A percentile compares a stretch with the other conserved stretches of the same genome.
These are phyloP conservation scores for Pichia ethanolica DNA, from an alignment of 805 yeast genomes.

Conservation along the genomic window DNA sequence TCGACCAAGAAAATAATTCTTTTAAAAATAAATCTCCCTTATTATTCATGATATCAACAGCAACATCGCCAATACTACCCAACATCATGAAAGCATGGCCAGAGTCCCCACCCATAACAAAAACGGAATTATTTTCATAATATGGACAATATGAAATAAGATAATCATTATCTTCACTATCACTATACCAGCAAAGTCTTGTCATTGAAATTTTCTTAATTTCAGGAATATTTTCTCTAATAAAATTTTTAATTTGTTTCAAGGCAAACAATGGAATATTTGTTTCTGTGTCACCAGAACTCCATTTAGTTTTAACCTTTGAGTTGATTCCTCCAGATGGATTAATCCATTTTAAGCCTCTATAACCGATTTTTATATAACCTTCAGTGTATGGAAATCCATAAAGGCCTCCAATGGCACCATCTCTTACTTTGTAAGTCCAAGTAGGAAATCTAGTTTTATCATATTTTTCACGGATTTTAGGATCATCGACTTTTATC, in stretches of 20 bases:
- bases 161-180: slow-evolving; percentile 29
- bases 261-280: slow-evolving; percentile 26
- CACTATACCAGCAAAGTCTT: slow-evolving; percentile 31
- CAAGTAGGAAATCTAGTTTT: slow-evolving; percentile 22
- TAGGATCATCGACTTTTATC: slow-evolving; percentile 17
- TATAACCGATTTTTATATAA: slow-evolving; percentile 24
- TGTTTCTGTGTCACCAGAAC: slow-evolving; percentile 16
- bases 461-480: slow-evolving; percentile 15
- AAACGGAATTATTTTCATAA: slow-evolving; percentile 21
- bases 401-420: slow-evolving; percentile 26
- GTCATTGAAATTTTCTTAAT: slow-evolving; percentile 18
- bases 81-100: slow-evolving; percentile 34
- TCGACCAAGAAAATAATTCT: slow-evolving; percentile 21
- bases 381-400: slow-evolving; percentile 27
- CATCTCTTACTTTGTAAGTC: slow-evolving; percentile 26
- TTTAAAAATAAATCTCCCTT: slow-evolving; percentile 13
- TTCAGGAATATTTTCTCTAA: slow-evolving; percentile 23
- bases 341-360: slow-evolving; percentile 28
- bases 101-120: slow-evolving; percentile 33
- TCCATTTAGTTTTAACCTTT: slow-evolving; percentile 22
- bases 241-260: slow-evolving; percentile 20
- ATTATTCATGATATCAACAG: slow-evolving; percentile 15
- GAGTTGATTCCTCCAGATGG: slow-evolving; percentile 18
- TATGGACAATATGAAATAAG: slow-evolving; percentile 30
- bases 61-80: slow-evolving; percentile 28